Conservation (phyloP, 257 asterid genomes). For the Pogostemon cablin region DNA sequence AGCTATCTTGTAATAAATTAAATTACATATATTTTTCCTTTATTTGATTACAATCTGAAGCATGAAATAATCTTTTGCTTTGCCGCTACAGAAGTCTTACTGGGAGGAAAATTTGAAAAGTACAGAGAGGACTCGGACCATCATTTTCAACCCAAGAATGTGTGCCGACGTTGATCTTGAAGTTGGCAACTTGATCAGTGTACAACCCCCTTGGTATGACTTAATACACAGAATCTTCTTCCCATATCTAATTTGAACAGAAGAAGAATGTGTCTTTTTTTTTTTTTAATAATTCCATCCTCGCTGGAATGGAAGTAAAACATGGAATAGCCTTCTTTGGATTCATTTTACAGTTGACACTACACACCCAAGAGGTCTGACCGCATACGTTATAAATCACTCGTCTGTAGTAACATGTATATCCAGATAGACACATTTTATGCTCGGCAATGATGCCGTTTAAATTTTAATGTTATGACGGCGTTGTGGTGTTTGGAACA, state of each 20-base stretch:
- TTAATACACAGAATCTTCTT: constrained; percentile 1
- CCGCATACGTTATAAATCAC: too few species aligned
- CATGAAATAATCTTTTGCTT: constrained; percentile 12
- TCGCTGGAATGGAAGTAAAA: too few species aligned
- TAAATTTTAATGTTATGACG: constrained; percentile 8
- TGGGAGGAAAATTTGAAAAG: constrained; percentile 40
- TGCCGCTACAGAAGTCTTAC: constrained; percentile 50
- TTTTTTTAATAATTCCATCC: too few species aligned
- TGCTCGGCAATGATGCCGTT: constrained; percentile 7
- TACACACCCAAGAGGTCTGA: too few species aligned
- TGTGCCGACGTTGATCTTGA: constrained; percentile 72
- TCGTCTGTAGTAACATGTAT: too few species aligned
- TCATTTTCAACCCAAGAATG: constrained; percentile 73
- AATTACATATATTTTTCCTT: too few species aligned
- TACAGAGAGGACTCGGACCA: constrained; percentile 45
- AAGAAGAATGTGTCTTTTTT: neutral
- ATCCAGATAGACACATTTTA: neutral
- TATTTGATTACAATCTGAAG: neutral
- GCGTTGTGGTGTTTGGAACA: constrained; percentile 40
- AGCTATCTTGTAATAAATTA: neutral
- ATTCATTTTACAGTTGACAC: neutral
- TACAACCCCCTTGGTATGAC: constrained; percentile 81
- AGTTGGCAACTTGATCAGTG: constrained; percentile 60
- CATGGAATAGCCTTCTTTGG: neutral
- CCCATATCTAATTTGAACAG: neutral